A percentile compares a stretch with the other conserved stretches of the same genome.
These are phyloP conservation scores for Arabidopsis lyrata DNA, from an alignment of 441 rosid species.

Conservation along the genomic window DNA sequence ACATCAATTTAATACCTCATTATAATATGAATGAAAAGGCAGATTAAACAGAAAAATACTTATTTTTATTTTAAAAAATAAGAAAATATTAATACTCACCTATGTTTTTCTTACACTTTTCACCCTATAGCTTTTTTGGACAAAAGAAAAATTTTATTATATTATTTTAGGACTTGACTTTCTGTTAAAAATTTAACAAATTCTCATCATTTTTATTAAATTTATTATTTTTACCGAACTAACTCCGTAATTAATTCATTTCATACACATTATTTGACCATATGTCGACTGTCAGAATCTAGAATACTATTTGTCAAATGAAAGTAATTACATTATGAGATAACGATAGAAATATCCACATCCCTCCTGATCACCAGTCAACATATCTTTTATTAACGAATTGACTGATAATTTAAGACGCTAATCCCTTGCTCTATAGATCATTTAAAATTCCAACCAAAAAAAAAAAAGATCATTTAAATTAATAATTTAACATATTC, in stretches of 20 bases:
- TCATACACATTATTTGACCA: conserved; percentile 18
- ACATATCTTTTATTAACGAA: too few species aligned
- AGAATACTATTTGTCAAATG: conserved; percentile 8
- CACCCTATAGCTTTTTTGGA: too few species aligned
- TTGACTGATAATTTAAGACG: neutral
- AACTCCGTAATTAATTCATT: conserved; percentile 1
- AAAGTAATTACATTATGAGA: conserved; percentile 30
- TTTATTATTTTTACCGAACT: neutral
- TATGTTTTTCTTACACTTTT: too few species aligned
- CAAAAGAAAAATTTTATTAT: too few species aligned
- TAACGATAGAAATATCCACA: conserved; percentile 40
- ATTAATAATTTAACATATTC: conserved; percentile 5
- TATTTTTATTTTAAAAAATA: neutral
- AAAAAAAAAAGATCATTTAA: conserved; percentile 18
- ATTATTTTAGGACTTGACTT: too few species aligned
- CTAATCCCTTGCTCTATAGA: conserved; percentile 24
- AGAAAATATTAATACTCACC: neutral
- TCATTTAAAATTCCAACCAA: too few species aligned
- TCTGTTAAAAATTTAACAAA: too few species aligned
- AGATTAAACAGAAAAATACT: neutral
- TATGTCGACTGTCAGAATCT: conserved; percentile 28
- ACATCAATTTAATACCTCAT: neutral
- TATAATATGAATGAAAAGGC: conserved; percentile 16
- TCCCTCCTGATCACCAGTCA: conserved; percentile 25
- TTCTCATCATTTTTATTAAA: too few species aligned